Evolutionary conservation across 257 asterid genomes (phyloP).

Genomic region (Nicotiana noctiflora): DNA sequence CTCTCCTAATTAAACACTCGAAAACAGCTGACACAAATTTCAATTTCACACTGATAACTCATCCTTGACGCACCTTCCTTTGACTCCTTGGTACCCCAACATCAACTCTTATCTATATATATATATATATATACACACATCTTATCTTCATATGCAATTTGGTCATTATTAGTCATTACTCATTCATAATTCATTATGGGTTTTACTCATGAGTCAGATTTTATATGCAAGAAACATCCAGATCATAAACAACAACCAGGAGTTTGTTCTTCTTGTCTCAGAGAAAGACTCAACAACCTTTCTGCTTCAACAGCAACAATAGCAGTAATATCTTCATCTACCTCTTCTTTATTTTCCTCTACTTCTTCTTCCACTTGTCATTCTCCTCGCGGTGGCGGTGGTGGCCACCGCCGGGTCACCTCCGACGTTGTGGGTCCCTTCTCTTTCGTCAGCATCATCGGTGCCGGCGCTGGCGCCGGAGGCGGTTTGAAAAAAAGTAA

Average conservation of each 20-base stretch:
- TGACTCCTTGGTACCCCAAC: background rate
- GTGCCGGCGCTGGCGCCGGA: background rate
- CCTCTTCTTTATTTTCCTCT: constrained; percentile 18
- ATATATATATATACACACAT: too few relatives aligned
- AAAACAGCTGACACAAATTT: background rate
- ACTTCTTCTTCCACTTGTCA: constrained; percentile 26
- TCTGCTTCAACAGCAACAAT: constrained; percentile 16
- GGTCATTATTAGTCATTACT: background rate
- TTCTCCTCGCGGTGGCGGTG: constrained; percentile 26
- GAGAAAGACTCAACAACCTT: constrained; percentile 39
- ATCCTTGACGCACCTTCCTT: background rate
- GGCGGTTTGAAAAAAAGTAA: constrained; percentile 45
- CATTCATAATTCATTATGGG: constrained; percentile 15
- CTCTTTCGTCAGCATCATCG: constrained; percentile 8
- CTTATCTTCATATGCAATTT: background rate
- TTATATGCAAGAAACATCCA: constrained; percentile 47
- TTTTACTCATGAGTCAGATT: constrained; percentile 29
- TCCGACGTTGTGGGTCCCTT: constrained; percentile 32
- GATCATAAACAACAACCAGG: constrained; percentile 50
- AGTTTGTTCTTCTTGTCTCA: constrained; percentile 51
- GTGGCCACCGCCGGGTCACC: constrained; percentile 34
- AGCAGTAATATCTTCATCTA: background rate
- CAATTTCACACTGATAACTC: background rate
- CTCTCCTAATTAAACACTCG: background rate
- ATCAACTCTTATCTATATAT: background rate